Evolutionary conservation across 106 monocot species (phyloP).

Genomic region (Dendrobium officinale): DNA sequence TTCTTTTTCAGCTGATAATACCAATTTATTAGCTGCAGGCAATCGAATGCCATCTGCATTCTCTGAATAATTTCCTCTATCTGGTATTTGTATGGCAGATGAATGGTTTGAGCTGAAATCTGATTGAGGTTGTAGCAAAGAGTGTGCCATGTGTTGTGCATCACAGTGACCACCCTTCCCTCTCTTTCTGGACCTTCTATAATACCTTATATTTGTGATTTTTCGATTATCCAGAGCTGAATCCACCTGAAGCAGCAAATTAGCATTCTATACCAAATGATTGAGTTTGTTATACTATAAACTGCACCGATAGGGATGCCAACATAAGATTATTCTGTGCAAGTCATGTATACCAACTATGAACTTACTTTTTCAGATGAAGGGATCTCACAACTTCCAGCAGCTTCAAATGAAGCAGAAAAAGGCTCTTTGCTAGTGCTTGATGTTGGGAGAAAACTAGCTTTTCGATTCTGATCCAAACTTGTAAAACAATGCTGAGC

Average conservation of each 20-base stretch:
- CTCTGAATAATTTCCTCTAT: neutral
- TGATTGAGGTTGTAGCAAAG: neutral
- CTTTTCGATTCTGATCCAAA: slow-evolving; percentile 2
- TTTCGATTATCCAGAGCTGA: neutral
- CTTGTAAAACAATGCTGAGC: neutral
- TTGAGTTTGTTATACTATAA: neutral
- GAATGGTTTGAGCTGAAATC: neutral
- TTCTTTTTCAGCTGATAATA: neutral
- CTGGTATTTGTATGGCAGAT: neutral
- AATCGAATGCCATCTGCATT: neutral
- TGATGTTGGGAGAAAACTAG: neutral
- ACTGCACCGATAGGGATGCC: neutral
- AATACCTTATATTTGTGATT: neutral
- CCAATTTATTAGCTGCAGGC: slow-evolving; percentile 1
- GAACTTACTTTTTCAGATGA: neutral
- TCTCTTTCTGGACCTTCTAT: neutral
- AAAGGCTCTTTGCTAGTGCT: neutral
- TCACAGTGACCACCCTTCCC: neutral
- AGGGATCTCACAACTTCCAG: neutral
- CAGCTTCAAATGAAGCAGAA: neutral
- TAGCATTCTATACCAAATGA: neutral
- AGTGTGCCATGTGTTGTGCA: neutral
- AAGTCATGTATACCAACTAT: neutral
- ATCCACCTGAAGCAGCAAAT: neutral
- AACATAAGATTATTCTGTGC: slow-evolving; percentile 1